These are phyloP conservation scores for Penicillium cosmopolitanum DNA, from an alignment of 495 filamentous ascomycete genomes.

Conservation along the genomic window DNA sequence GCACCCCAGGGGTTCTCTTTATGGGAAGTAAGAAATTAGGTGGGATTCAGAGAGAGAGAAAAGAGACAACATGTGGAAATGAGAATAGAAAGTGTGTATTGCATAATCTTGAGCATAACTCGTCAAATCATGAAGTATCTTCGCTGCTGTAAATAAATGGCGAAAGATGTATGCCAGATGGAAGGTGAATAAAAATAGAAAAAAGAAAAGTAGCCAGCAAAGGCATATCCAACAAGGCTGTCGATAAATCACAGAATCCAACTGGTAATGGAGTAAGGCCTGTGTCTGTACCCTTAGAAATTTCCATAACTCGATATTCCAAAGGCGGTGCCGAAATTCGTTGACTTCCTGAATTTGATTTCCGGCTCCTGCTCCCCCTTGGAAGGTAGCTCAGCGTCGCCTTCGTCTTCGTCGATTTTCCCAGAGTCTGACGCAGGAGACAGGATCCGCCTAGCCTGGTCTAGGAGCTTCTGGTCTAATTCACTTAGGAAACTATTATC, in stretches of 20 bases:
- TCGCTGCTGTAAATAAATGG: slow-evolving; percentile 10
- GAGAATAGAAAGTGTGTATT: slow-evolving; percentile 20
- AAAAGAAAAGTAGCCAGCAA: slow-evolving; percentile 5
- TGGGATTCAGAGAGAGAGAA: neutral
- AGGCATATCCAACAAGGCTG: slow-evolving; percentile 6
- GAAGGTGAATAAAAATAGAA: slow-evolving; percentile 10
- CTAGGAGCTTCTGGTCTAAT: slow-evolving; percentile 48
- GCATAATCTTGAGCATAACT: slow-evolving; percentile 27
- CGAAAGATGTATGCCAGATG: slow-evolving; percentile 3
- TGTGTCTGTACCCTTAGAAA: slow-evolving; percentile 13
- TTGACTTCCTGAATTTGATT: slow-evolving; percentile 60
- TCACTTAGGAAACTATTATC: slow-evolving; percentile 46
- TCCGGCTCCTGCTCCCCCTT: slow-evolving; percentile 56
- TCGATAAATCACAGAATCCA: slow-evolving; percentile 15
- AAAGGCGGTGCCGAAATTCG: slow-evolving; percentile 64
- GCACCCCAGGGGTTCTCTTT: neutral
- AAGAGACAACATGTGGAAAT: slow-evolving; percentile 4
- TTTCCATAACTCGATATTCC: slow-evolving; percentile 33
- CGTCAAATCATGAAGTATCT: slow-evolving; percentile 29
- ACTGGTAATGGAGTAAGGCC: slow-evolving; percentile 9
- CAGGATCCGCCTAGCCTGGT: slow-evolving; percentile 39
- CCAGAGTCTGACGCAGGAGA: slow-evolving; percentile 21
- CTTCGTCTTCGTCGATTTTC: slow-evolving; percentile 26
- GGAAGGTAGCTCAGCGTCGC: slow-evolving; percentile 30
- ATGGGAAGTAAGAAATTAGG: neutral